These are phyloP conservation scores for Aureobasidium uvarum DNA, from an alignment of 2,329 filamentous ascomycete genomes.

Conservation along the genomic window DNA sequence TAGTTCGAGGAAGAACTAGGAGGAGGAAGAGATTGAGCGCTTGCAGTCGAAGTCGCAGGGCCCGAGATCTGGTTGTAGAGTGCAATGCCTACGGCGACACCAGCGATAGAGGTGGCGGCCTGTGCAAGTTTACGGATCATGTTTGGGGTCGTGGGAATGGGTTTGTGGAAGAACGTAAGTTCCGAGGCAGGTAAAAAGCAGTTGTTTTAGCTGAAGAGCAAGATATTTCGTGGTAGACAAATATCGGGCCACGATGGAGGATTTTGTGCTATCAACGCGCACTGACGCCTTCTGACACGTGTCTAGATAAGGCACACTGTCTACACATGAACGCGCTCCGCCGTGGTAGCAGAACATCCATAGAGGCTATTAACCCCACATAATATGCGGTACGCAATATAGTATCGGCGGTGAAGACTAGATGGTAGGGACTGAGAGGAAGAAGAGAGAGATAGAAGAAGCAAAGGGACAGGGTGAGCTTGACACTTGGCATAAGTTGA, in stretches of 20 bases:
- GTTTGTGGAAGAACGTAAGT: background rate
- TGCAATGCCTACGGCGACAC: background rate
- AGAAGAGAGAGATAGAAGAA: background rate
- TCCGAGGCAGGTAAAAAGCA: background rate
- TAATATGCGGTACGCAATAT: background rate
- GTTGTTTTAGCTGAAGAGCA: no score
- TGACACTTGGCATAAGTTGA: background rate
- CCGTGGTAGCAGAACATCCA: background rate
- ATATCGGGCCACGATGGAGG: background rate
- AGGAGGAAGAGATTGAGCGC: background rate
- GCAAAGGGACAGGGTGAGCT: background rate
- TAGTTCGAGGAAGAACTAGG: background rate
- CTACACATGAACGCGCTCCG: background rate
- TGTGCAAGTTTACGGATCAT: background rate
- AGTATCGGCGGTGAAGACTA: background rate
- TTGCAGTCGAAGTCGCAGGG: background rate
- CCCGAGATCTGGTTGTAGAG: background rate
- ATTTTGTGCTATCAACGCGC: background rate
- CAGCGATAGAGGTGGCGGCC: background rate
- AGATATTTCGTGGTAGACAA: no score
- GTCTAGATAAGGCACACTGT: background rate
- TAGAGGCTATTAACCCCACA: background rate
- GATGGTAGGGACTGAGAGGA: background rate
- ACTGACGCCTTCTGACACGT: background rate
- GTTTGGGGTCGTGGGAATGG: background rate